Evolutionary conservation across 192 early-diverging fungal genomes (phyloP), one percentile per base, ranked within the genome.

Genomic region (Neocallimastix lanati): DNA sequence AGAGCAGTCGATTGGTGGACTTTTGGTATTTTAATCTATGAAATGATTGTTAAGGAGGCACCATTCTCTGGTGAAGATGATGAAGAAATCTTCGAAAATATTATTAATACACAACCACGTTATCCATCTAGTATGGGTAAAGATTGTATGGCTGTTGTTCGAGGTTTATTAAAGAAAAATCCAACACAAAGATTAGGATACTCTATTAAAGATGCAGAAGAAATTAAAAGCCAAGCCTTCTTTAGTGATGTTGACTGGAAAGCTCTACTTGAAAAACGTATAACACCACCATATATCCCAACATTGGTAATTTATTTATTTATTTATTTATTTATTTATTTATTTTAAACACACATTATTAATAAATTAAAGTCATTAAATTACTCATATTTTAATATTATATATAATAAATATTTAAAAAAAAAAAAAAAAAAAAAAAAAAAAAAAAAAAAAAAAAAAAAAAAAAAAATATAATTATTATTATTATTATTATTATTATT

Each of bases 1-100:
- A 90, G 94, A 28, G 95, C 97, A 2, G 96, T 97, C 1, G 97
- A 99, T 85, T 99, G 97, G 97, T 99, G 97, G 97, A 95, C 97
- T 5, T 94, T 96, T 81, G 96, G 96, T 29, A 88, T 96, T 29
- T 87, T 98, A 83, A 83, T 97, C 79, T 97, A 90, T 82, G 93
- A 95, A 80, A 96, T 98, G 96, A 84, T 67, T 67, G 50, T 67
- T n/a, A 67, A 67, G 50, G 50, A 67, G n/a, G 50, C 93, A 18
- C 96, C 96, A 76, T 99, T 99, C 90, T 87, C 90, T 50, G 96
- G 98, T 76, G 94, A 96, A 29, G 94, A 96, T 81, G 97, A 98
- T 83, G 96, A 98, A 80, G 95, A 98, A 86, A 99, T 98, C 80
- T 99, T 97, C 85, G 94, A 96, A 80, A 93, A 96, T 7, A 99